Percentiles rank a stretch among this genome's conserved stretches.
These are phyloP conservation scores for Camelina sativa DNA, from an alignment of 345 rosid genomes.

Conservation along the genomic window DNA sequence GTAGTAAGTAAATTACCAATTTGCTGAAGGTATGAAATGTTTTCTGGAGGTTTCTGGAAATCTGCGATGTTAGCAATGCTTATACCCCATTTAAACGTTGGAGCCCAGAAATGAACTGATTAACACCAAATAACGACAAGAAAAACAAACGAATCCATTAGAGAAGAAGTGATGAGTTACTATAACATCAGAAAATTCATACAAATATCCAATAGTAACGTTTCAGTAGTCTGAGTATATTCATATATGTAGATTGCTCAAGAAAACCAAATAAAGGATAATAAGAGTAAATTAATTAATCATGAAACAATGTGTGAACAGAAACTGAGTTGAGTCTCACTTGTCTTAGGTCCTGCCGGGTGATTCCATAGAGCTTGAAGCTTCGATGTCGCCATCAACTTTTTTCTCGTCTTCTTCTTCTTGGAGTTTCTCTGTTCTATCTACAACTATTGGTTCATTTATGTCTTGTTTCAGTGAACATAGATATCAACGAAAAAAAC, in stretches of 20 bases:
- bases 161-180: not conserved
- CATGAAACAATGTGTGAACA: not conserved
- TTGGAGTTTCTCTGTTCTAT: slow-evolving; percentile 1
- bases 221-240: not conserved
- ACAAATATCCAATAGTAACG: not conserved
- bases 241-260: too few species aligned
- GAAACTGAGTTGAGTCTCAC: slow-evolving; percentile 48
- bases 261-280: not conserved
- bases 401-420: too few species aligned
- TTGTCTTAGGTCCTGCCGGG: slow-evolving; percentile 95
- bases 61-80: slow-evolving; percentile 59
- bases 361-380: slow-evolving; percentile 92
- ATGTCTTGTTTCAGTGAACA: not conserved
- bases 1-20: slow-evolving; percentile 27
- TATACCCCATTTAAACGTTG: slow-evolving; percentile 59
- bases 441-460: too few species aligned
- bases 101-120: slow-evolving; percentile 76
- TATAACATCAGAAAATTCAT: not conserved
- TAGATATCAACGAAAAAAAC: not conserved
- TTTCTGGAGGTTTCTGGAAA: slow-evolving; percentile 55
- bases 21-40: slow-evolving; percentile 56
- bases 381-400: slow-evolving; percentile 70
- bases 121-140: not conserved
- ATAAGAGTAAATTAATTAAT: not conserved
- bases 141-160: not conserved